Conservation (phyloP, 2,329 filamentous ascomycete genomes). For the Aspergillus ibericus region DNA sequence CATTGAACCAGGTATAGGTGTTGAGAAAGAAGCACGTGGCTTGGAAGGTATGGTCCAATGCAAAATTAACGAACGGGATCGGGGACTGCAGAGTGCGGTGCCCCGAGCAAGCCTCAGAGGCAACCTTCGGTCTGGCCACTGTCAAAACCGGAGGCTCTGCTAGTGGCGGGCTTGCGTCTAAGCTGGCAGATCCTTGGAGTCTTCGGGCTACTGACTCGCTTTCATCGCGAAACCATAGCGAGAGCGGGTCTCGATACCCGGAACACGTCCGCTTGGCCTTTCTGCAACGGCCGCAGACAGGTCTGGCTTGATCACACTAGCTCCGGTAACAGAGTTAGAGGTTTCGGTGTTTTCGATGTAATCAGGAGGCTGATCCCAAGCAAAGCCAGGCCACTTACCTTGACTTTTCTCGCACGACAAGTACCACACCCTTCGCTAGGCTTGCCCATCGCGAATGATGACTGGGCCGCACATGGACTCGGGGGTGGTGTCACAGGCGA, state of each 20-base stretch:
- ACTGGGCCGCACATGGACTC: neutral
- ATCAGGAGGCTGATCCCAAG: neutral
- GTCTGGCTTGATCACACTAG: constrained; percentile 1
- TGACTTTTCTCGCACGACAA: neutral
- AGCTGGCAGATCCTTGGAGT: neutral
- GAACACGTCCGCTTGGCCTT: neutral
- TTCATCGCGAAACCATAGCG: constrained; percentile 1
- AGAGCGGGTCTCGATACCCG: constrained; percentile 2
- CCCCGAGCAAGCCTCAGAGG: no score
- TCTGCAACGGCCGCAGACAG: neutral
- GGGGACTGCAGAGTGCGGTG: neutral
- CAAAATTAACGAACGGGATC: neutral
- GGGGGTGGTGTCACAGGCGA: neutral
- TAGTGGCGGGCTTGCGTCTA: neutral
- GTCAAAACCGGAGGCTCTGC: neutral
- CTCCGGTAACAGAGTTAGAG: neutral
- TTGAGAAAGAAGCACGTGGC: constrained; percentile 1
- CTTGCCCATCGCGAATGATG: constrained; percentile 1
- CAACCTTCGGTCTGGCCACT: neutral
- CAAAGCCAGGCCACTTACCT: constrained; percentile 2
- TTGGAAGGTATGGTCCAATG: constrained; percentile 2
- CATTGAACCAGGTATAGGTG: neutral
- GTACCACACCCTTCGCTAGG: constrained; percentile 1
- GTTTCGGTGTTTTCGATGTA: neutral
- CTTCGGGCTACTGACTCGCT: neutral